These are phyloP conservation scores for Podosphaera fusca DNA, from an alignment of 2,329 filamentous ascomycete species.

Conservation along the genomic window DNA sequence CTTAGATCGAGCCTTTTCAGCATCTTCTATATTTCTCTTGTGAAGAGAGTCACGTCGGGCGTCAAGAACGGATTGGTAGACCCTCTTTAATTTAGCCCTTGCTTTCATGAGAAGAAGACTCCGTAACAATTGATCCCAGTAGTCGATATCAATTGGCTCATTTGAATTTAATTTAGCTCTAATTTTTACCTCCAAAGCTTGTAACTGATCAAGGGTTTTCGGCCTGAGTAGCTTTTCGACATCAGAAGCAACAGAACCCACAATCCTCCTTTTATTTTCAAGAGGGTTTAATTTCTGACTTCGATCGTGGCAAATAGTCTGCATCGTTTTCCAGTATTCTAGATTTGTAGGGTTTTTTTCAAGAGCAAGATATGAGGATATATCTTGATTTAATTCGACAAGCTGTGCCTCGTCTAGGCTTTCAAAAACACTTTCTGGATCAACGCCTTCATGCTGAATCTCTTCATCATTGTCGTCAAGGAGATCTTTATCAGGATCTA, in stretches of 20 bases:
- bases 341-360: constrained; percentile 57
- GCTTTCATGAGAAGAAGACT: constrained; percentile 81
- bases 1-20: constrained; percentile 28
- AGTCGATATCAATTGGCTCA: constrained; percentile 77
- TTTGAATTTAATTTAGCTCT: constrained; percentile 65
- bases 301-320: constrained; percentile 58
- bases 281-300: constrained; percentile 38
- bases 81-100: constrained; percentile 56
- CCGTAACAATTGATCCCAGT: constrained; percentile 82
- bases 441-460: constrained; percentile 47
- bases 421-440: constrained; percentile 63
- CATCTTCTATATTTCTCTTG: constrained; percentile 44
- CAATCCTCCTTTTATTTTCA: constrained; percentile 42
- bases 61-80: constrained; percentile 54
- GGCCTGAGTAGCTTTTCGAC: constrained; percentile 70
- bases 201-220: constrained; percentile 72
- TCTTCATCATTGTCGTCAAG: constrained; percentile 70
- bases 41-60: constrained; percentile 43
- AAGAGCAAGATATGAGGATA: constrained; percentile 54
- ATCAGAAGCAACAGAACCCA: constrained; percentile 64
- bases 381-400: constrained; percentile 57
- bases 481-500: constrained; percentile 63
- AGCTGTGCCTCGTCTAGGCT: constrained; percentile 44
- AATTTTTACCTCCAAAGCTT: constrained; percentile 69
- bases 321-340: constrained; percentile 85